phyloP scores from a whole-genome alignment of 371 early-diverging fungal genomes.

The Mortierella sp. region DNA sequence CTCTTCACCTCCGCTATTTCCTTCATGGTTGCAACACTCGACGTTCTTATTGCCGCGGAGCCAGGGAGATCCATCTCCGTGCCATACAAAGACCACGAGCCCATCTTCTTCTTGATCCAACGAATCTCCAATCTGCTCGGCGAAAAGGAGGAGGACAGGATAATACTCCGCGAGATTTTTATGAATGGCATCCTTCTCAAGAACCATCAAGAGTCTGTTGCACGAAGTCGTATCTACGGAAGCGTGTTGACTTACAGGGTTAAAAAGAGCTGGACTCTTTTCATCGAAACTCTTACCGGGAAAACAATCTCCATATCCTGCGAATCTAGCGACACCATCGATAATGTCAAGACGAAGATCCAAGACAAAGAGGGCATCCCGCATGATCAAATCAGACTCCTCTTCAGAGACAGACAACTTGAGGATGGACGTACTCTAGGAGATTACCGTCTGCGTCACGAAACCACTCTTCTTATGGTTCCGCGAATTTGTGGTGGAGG shows the following conservation, averaged over 20 bases:
- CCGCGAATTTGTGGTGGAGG: conserved; percentile 83
- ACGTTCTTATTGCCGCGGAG: conserved; percentile 7
- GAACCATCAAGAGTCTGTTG: conserved; percentile 9
- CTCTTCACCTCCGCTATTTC: no score
- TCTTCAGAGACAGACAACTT: conserved; percentile 91
- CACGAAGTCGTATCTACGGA: conserved; percentile 10
- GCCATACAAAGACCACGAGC: conserved; percentile 14
- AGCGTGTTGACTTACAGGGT: conserved; percentile 12
- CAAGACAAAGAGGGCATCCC: conserved; percentile 60
- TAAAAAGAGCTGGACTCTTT: background rate
- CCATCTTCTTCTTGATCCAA: conserved; percentile 23
- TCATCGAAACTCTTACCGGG: conserved; percentile 65
- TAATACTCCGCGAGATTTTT: background rate
- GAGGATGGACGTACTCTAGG: conserved; percentile 69
- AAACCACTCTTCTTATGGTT: conserved; percentile 87
- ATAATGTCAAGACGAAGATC: conserved; percentile 70
- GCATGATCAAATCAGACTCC: conserved; percentile 57
- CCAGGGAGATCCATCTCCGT: conserved; percentile 8
- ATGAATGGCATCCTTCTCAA: conserved; percentile 12
- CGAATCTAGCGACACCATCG: conserved; percentile 65
- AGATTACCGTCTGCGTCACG: conserved; percentile 58
- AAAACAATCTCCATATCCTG: conserved; percentile 64
- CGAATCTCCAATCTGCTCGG: background rate
- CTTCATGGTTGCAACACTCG: background rate
- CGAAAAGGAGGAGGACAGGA: background rate